Base-by-base conservation (phyloP, 2,329 filamentous ascomycete species). In the Fusarium sp. region DNA sequence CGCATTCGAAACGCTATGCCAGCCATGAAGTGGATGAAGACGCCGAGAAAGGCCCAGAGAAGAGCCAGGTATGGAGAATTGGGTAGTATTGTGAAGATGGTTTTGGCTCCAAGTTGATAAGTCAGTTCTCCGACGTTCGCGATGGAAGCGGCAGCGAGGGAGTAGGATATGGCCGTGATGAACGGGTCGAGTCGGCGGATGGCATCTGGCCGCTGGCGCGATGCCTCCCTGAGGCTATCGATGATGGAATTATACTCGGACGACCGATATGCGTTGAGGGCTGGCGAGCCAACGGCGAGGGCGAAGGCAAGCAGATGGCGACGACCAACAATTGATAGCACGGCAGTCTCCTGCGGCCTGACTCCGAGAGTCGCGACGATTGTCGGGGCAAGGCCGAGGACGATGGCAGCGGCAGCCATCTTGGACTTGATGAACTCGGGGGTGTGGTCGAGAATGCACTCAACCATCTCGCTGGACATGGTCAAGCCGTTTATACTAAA, bases 381-480 rank as follows among this genome's bases (percentile, higher is more conserved):
- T 7, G 68, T 61, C 2, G 68, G 68, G 3, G 58, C 31, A 36
- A 68, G 33, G 7, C 68, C 68, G 10, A 68, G 68, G 9, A 62
- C 60, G 36, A 70, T 62, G 14, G 61, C 64, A n/a, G 65, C 65
- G 24, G 68, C 62, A 29, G 65, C 57, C 65, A 68, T 68, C 56
- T 64, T 70, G 56, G 65, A 36, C 65, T 70, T 65, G 57, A 62
- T 42, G n/a, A 70, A 44, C 31, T 68, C 65, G 12, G 65, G 68
- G 1, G 61, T 16, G 24, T 65, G 35, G 3, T 36, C 29, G 29
- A 68, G 57, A 14, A 70, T 64, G 51, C 65, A 68, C 9, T 70
- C 60, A 10, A 70, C 33, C 57, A 70, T 22, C 33, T 62, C 51
- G 12, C 24, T 17, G 9, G 42, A 57, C 36, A 64, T 67, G 31